These are phyloP conservation scores for Sabuloglossum arenarium DNA, from an alignment of 495 filamentous ascomycete genomes.

Conservation along the genomic window DNA sequence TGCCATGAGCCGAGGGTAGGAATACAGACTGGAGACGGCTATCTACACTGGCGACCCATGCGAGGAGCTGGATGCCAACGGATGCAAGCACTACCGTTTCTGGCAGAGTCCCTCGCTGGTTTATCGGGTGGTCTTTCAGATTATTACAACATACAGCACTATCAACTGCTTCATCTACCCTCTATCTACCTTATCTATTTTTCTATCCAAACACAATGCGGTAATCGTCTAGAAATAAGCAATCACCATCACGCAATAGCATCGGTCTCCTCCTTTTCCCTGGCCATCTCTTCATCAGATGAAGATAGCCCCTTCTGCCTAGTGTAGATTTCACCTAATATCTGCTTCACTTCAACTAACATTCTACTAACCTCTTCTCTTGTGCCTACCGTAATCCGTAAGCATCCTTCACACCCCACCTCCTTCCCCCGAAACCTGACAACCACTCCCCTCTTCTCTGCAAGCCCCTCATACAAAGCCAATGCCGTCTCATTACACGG, in stretches of 20 bases:
- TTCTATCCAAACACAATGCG: neutral
- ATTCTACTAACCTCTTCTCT: slow-evolving; percentile 64
- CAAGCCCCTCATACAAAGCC: slow-evolving; percentile 60
- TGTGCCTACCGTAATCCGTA: slow-evolving; percentile 85
- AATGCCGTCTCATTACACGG: slow-evolving; percentile 61
- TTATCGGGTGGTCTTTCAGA: neutral
- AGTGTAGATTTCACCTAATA: slow-evolving; percentile 30
- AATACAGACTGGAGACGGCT: neutral
- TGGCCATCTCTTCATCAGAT: neutral
- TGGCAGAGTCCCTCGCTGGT: neutral
- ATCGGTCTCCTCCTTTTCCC: neutral
- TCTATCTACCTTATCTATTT: neutral
- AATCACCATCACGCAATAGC: neutral
- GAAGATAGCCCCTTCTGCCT: neutral
- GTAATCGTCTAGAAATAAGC: neutral
- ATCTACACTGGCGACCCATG: neutral
- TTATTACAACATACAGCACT: neutral
- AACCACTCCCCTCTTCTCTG: slow-evolving; percentile 75
- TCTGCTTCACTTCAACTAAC: slow-evolving; percentile 39
- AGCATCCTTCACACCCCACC: slow-evolving; percentile 65
- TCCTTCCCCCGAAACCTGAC: slow-evolving; percentile 89
- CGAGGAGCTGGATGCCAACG: neutral
- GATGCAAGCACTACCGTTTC: neutral
- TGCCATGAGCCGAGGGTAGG: neutral
- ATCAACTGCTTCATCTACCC: neutral